These are phyloP conservation scores for Pugionium cornutum DNA, from an alignment of 345 rosid genomes.

Conservation along the genomic window DNA sequence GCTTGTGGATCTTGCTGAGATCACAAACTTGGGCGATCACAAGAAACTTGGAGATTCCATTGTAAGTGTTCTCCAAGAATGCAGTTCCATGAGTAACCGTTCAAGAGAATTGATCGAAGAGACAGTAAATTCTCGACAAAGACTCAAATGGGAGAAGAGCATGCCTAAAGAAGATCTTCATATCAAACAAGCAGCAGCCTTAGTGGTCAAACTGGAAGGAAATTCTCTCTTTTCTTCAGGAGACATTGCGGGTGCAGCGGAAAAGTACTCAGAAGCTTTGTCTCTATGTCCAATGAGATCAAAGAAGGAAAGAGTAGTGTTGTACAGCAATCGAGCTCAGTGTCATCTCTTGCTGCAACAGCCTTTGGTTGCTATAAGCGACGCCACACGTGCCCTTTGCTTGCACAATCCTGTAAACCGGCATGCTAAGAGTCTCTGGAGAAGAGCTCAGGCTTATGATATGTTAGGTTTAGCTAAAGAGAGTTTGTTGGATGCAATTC, in stretches of 20 bases:
- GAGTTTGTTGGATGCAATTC: conserved; percentile 93
- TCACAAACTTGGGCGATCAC: conserved; percentile 81
- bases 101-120: conserved; percentile 78
- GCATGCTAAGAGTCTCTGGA: conserved; percentile 98
- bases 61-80: conserved; percentile 76
- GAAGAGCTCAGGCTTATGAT: conserved; percentile 98
- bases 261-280: conserved; percentile 91
- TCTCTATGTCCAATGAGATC: conserved; percentile 90
- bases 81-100: conserved; percentile 52
- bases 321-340: conserved; percentile 94
- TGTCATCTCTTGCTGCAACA: conserved; percentile 94
- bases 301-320: conserved; percentile 92
- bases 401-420: conserved; percentile 85
- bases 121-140: conserved; percentile 60
- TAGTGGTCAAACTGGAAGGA: conserved; percentile 97
- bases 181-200: conserved; percentile 91
- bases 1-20: conserved; percentile 85
- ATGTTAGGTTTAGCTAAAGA: conserved; percentile 94
- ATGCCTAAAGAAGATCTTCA: conserved; percentile 99
- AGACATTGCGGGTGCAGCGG: conserved; percentile 84
- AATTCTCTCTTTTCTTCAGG: conserved; percentile 94
- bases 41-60: conserved; percentile 91
- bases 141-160: conserved; percentile 89
- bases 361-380: conserved; percentile 87
- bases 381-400: conserved; percentile 87